phyloP scores from a whole-genome alignment of 805 yeast species.

The Spathaspora sp. region DNA sequence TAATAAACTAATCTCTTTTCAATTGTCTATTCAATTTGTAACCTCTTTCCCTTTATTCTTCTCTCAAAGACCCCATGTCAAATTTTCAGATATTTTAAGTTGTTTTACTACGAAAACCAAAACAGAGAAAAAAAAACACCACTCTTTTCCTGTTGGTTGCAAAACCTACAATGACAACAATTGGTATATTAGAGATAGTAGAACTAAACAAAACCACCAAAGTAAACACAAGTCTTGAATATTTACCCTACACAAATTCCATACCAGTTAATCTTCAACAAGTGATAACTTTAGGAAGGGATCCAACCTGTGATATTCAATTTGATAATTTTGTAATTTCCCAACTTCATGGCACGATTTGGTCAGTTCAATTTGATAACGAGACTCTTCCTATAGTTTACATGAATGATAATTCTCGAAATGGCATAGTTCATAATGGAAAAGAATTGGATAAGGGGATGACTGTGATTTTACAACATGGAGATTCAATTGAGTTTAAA shows the following conservation, averaged over 20 bases:
- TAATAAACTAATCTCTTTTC: too few species aligned
- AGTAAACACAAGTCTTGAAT: neutral
- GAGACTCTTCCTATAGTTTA: constrained; percentile 45
- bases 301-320: constrained; percentile 23
- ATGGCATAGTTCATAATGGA: constrained; percentile 48
- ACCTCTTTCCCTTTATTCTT: too few species aligned
- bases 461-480: constrained; percentile 29
- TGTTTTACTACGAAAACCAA: too few species aligned
- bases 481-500: constrained; percentile 39
- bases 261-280: constrained; percentile 22
- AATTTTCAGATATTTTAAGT: too few species aligned
- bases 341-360: constrained; percentile 43
- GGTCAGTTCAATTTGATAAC: constrained; percentile 50
- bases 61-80: too few species aligned
- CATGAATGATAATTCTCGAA: constrained; percentile 47
- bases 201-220: neutral
- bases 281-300: constrained; percentile 44
- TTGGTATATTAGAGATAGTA: neutral
- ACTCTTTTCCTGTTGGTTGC: neutral
- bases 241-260: neutral
- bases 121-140: neutral
- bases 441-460: constrained; percentile 23
- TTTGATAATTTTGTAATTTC: constrained; percentile 40
- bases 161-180: neutral
- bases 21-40: too few species aligned